These are phyloP conservation scores for Dicorynia guianensis DNA, from an alignment of 306 rosid genomes.

Conservation along the genomic window DNA sequence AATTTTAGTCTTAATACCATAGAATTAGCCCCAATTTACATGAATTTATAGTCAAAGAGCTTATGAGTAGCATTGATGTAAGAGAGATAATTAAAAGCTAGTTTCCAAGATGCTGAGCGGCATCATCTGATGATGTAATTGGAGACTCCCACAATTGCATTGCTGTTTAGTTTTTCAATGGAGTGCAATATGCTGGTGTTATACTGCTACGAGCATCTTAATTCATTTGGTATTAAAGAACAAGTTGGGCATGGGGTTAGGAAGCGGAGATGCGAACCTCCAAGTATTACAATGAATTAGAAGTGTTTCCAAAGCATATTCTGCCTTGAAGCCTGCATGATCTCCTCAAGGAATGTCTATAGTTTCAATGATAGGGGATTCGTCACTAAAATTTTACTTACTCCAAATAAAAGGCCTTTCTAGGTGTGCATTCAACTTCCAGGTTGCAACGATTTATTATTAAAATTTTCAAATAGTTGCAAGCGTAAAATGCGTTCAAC, in stretches of 20 bases:
- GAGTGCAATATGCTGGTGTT: background rate
- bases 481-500: background rate
- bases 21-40: no score
- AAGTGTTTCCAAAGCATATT: background rate
- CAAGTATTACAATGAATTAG: constrained; percentile 6
- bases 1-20: no score
- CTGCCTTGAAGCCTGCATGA: background rate
- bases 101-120: background rate
- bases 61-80: constrained; percentile 1
- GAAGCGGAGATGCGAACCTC: background rate
- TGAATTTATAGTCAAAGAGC: background rate
- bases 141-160: background rate
- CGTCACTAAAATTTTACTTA: background rate
- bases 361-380: background rate
- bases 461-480: background rate
- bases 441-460: background rate
- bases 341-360: background rate
- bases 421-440: constrained; percentile 9
- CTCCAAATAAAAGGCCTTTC: background rate
- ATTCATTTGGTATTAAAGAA: background rate
- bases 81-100: constrained; percentile 15
- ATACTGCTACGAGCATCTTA: background rate
- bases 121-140: constrained; percentile 15
- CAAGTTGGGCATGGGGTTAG: background rate
- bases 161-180: background rate